A percentile compares a stretch with the other conserved stretches of the same genome.
phyloP scores from a whole-genome alignment of 345 rosid genomes.

The Anacardium occidentale region DNA sequence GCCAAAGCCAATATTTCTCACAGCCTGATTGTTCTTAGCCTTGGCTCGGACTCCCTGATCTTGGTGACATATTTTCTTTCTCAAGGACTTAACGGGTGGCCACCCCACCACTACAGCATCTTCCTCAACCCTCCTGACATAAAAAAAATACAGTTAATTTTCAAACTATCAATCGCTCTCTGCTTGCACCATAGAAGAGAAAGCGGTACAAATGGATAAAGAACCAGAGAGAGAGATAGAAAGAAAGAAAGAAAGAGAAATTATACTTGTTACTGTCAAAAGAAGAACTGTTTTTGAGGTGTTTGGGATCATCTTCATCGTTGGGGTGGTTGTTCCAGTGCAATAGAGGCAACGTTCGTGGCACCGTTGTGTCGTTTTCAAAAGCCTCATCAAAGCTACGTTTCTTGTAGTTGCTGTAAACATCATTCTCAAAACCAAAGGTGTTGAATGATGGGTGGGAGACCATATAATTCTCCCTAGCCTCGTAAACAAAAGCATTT shows the following conservation, averaged over 20 bases:
- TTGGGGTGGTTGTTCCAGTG: conserved; percentile 22
- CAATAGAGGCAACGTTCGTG: conserved; percentile 39
- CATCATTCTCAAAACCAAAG: not conserved
- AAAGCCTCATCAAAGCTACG: conserved; percentile 24
- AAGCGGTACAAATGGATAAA: not conserved
- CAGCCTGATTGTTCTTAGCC: conserved; percentile 6
- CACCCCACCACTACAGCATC: conserved; percentile 40
- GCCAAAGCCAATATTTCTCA: not conserved
- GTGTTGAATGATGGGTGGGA: conserved; percentile 2
- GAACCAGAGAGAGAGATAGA: not conserved
- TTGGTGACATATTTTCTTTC: conserved; percentile 18
- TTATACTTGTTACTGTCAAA: conserved; percentile 24
- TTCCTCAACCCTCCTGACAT: conserved; percentile 20
- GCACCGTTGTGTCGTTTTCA: conserved; percentile 14
- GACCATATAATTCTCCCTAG: conserved; percentile 1
- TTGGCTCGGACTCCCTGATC: not conserved
- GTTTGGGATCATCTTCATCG: conserved; percentile 22
- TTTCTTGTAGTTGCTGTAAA: conserved; percentile 12
- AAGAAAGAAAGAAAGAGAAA: not conserved
- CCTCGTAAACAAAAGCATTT: conserved; percentile 14
- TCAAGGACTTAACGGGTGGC: conserved; percentile 37
- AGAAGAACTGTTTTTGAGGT: conserved; percentile 5
- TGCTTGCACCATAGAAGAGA: not conserved
- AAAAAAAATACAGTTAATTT: not conserved
- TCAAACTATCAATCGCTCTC: not conserved